phyloP scores from a whole-genome alignment of 352 stramenopile genomes.

The Pythium monospermum region DNA sequence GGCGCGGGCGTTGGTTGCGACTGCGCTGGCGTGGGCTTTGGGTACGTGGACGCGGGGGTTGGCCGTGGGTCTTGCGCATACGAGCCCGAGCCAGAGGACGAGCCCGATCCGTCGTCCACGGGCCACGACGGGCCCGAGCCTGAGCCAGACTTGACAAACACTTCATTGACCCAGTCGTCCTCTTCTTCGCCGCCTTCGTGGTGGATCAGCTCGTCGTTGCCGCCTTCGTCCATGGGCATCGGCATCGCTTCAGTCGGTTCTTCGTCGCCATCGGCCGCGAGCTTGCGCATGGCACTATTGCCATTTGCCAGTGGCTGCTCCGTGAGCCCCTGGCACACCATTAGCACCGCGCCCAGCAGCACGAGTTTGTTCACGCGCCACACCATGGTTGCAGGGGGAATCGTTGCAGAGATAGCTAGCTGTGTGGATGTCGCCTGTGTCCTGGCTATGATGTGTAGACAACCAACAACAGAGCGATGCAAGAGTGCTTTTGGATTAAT shows the following conservation, averaged over 20 bases:
- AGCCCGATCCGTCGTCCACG: background rate
- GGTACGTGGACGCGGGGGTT: background rate
- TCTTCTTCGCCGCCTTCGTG: background rate
- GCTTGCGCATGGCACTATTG: background rate
- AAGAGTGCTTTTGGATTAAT: no score
- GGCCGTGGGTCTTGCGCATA: background rate
- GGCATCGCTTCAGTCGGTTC: background rate
- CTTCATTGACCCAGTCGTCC: background rate
- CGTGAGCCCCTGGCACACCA: constrained; percentile 3
- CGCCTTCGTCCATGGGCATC: background rate
- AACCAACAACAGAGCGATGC: no score
- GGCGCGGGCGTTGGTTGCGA: background rate
- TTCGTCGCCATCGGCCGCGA: background rate
- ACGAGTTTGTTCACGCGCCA: constrained; percentile 2
- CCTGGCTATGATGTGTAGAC: no score
- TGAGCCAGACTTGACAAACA: background rate
- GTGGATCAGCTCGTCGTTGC: background rate
- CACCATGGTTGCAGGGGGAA: constrained; percentile 1
- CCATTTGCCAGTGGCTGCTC: background rate
- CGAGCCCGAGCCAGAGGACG: background rate
- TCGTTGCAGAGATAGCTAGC: no score
- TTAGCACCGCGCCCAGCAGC: constrained; percentile 9
- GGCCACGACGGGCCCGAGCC: background rate
- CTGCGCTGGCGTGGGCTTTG: background rate
- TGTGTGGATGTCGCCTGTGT: no score